Percentiles rank a stretch among this genome's conserved stretches.
phyloP scores from a whole-genome alignment of 2,329 filamentous ascomycete species.

The Leptographium lundbergii region DNA sequence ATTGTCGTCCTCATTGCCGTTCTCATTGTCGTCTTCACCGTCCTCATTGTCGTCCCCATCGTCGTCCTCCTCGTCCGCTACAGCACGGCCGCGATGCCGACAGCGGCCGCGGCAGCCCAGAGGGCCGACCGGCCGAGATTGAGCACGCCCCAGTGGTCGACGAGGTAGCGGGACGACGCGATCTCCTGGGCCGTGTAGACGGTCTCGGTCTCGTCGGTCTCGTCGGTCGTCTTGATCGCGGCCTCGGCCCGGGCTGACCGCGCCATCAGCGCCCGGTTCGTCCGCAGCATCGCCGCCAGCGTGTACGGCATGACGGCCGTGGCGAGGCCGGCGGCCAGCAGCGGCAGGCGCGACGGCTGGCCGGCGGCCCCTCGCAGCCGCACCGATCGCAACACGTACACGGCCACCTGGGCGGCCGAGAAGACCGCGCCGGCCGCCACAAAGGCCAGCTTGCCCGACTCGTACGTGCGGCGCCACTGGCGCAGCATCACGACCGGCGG shows the following conservation, averaged over 20 bases:
- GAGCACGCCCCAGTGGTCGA: conserved; percentile 42
- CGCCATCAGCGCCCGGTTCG: conserved; percentile 34
- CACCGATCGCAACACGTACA: conserved; percentile 16
- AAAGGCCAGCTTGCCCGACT: conserved; percentile 24
- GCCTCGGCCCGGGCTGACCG: conserved; percentile 26
- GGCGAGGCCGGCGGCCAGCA: conserved; percentile 30
- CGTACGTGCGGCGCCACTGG: conserved; percentile 38
- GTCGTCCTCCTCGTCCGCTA: neutral
- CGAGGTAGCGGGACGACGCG: conserved; percentile 29
- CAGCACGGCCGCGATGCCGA: conserved; percentile 1
- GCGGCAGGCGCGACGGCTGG: conserved; percentile 22
- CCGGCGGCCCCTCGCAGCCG: neutral
- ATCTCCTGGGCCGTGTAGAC: conserved; percentile 14
- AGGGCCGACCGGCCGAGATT: conserved; percentile 27
- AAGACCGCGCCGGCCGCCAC: conserved; percentile 26
- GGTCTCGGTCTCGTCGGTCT: conserved; percentile 3
- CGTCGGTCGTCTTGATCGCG: neutral
- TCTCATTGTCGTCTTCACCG: too few species aligned
- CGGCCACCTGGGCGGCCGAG: conserved; percentile 28
- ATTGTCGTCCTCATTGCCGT: too few species aligned
- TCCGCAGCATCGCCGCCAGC: conserved; percentile 27
- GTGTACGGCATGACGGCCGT: conserved; percentile 40
- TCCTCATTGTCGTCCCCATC: too few species aligned
- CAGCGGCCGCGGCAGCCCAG: conserved; percentile 6
- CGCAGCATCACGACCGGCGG: conserved; percentile 40